Percentiles rank a stretch among this genome's conserved stretches.
Conservation (phyloP, 1,284 basidiomycete species). For the Vanrija sp. region DNA sequence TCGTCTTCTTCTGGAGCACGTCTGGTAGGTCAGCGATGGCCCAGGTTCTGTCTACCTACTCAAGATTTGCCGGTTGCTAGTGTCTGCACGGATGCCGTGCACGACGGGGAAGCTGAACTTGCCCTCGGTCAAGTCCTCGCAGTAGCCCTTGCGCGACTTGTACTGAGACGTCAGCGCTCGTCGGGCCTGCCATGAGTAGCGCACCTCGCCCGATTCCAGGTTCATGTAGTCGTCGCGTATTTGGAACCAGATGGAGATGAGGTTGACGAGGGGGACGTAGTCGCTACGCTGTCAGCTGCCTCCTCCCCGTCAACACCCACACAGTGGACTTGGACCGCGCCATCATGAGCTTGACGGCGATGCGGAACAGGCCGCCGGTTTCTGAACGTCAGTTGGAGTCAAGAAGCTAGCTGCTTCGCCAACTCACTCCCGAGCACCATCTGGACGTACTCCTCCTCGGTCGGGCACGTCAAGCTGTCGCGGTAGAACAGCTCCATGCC, state of each 20-base stretch:
- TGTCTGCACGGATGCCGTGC: slow-evolving; percentile 75
- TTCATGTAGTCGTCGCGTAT: slow-evolving; percentile 98
- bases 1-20: slow-evolving; percentile 80
- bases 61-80: slow-evolving; percentile 68
- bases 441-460: slow-evolving; percentile 86
- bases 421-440: slow-evolving; percentile 94
- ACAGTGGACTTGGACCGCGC: slow-evolving; percentile 58
- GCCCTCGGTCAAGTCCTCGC: slow-evolving; percentile 91
- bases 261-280: slow-evolving; percentile 86
- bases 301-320: slow-evolving; percentile 51
- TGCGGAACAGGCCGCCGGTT: slow-evolving; percentile 88
- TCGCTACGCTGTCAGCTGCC: slow-evolving; percentile 55
- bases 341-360: slow-evolving; percentile 96
- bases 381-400: slow-evolving; percentile 55
- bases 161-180: slow-evolving; percentile 56
- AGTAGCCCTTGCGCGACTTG: slow-evolving; percentile 85
- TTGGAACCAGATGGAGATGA: slow-evolving; percentile 92
- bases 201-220: slow-evolving; percentile 74
- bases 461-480: slow-evolving; percentile 85
- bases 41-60: slow-evolving; percentile 57
- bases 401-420: neutral
- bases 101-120: slow-evolving; percentile 96
- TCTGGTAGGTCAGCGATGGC: slow-evolving; percentile 55
- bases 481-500: slow-evolving; percentile 94
- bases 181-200: slow-evolving; percentile 3